Conservation (phyloP, 164 flowering plant species). For the Liriodendron chinense region DNA sequence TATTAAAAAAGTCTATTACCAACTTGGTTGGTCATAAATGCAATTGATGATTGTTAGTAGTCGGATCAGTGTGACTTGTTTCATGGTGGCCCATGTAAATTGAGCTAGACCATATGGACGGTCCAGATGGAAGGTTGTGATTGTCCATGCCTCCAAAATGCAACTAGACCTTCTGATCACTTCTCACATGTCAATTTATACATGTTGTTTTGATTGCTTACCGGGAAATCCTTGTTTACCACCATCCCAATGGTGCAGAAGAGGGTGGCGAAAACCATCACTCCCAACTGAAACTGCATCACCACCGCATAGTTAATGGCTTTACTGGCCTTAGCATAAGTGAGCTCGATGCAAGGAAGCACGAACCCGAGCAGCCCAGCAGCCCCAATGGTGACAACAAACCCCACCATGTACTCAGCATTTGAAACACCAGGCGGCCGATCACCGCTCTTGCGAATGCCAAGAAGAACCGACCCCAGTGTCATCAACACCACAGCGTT, state of each 20-base stretch:
- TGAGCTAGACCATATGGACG: no score
- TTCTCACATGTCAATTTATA: not conserved
- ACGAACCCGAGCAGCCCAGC: conserved; percentile 11
- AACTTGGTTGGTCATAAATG: no score
- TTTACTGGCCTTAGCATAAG: conserved; percentile 11
- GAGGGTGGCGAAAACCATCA: conserved; percentile 8
- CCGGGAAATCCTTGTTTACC: conserved; percentile 19
- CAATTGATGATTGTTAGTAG: no score
- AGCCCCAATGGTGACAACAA: conserved; percentile 12
- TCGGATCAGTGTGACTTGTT: no score
- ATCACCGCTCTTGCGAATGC: conserved; percentile 11
- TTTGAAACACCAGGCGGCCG: conserved; percentile 9
- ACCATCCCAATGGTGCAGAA: conserved; percentile 24
- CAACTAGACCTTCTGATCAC: no score
- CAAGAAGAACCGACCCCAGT: conserved; percentile 13
- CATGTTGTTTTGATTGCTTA: not conserved
- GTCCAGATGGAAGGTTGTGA: no score
- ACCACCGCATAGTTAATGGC: conserved; percentile 12
- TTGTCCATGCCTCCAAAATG: no score
- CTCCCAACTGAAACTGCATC: conserved; percentile 17
- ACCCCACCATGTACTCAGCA: conserved; percentile 14
- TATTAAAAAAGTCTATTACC: no score
- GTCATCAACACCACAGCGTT: conserved; percentile 16
- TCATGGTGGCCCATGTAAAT: no score
- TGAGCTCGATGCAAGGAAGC: conserved; percentile 12